Conservation (phyloP, 805 yeast genomes). For the Maudiozyma bulderi region DNA sequence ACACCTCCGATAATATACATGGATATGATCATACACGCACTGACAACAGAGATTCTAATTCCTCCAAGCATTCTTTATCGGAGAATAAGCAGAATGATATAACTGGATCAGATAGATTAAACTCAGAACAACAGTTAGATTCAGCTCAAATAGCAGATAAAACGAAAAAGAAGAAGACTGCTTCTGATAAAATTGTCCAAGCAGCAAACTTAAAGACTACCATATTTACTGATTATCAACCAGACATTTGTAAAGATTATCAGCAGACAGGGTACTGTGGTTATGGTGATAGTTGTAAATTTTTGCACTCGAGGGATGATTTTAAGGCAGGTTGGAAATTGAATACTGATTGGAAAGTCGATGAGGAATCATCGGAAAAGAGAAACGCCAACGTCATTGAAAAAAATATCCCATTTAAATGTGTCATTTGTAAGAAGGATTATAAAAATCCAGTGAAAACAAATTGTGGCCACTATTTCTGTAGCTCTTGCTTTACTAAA, state of each 20-base stretch:
- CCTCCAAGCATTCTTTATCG: background rate
- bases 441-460: constrained; percentile 51
- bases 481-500: constrained; percentile 49
- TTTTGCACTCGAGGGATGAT: constrained; percentile 83
- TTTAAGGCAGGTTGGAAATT: constrained; percentile 61
- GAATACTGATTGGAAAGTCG: constrained; percentile 59
- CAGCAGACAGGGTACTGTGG: constrained; percentile 91
- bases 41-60: background rate
- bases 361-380: constrained; percentile 13
- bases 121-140: background rate
- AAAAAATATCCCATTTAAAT: constrained; percentile 44
- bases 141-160: background rate
- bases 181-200: constrained; percentile 10
- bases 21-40: no score
- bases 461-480: constrained; percentile 53
- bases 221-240: constrained; percentile 74
- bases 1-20: no score
- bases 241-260: constrained; percentile 90
- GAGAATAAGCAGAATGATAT: constrained; percentile 2
- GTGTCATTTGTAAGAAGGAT: constrained; percentile 49
- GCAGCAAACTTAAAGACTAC: constrained; percentile 50
- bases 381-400: constrained; percentile 13
- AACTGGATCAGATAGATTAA: background rate
- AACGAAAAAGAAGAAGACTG: background rate
- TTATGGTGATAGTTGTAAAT: constrained; percentile 94